Evolutionary conservation across 345 rosid species (phyloP).

Genomic region (Noccaea bulbosa): DNA sequence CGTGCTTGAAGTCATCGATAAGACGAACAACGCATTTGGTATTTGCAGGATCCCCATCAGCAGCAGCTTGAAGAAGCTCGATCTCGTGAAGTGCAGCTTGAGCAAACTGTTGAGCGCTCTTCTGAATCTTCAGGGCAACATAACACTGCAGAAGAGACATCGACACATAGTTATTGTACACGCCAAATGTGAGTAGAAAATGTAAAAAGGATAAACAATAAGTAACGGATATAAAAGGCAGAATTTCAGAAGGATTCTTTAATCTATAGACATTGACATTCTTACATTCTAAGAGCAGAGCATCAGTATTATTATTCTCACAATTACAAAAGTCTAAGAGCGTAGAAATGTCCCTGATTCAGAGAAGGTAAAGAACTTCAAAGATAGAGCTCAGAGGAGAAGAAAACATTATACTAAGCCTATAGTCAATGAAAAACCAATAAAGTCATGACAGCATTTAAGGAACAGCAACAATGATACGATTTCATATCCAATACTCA

Average conservation of each 20-base stretch:
- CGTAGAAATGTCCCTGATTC: background rate
- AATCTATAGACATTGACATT: background rate
- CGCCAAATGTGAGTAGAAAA: background rate
- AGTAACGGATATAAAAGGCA: constrained; percentile 4
- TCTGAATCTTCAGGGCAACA: constrained; percentile 97
- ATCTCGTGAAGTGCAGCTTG: constrained; percentile 96
- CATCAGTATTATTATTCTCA: background rate
- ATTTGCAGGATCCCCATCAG: constrained; percentile 65
- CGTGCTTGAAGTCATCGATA: constrained; percentile 84
- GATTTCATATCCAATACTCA: background rate
- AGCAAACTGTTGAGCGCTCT: constrained; percentile 91
- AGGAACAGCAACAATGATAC: constrained; percentile 2
- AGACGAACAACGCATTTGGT: constrained; percentile 71
- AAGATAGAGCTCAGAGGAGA: constrained; percentile 3
- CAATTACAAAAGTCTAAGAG: constrained; percentile 6
- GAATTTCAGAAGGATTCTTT: background rate
- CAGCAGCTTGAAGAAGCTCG: constrained; percentile 70
- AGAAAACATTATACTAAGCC: background rate
- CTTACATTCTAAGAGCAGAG: background rate
- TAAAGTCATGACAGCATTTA: constrained; percentile 6
- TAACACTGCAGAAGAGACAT: constrained; percentile 49
- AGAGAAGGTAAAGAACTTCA: background rate
- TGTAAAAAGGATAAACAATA: background rate
- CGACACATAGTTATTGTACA: background rate
- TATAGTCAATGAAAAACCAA: background rate